A percentile compares a stretch with the other conserved stretches of the same genome.
Conservation (phyloP, 177 flowering plant genomes). For the Tripterygium wilfordii region DNA sequence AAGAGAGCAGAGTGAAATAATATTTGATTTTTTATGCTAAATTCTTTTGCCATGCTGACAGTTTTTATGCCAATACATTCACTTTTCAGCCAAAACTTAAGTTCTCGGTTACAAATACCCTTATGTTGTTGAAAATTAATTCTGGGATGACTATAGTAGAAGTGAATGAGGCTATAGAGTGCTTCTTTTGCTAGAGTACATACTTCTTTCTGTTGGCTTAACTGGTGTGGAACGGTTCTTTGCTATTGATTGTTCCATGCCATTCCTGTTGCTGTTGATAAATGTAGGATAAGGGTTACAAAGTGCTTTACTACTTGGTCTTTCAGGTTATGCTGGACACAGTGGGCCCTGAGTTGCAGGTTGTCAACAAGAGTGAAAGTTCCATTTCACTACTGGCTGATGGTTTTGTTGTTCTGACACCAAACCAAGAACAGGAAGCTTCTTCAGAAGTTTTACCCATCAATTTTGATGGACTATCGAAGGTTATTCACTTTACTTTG, state of each 20-base stretch:
- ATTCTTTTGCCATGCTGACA: too few relatives aligned
- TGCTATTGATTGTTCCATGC: background rate
- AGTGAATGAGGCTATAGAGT: too few relatives aligned
- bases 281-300: background rate
- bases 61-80: too few relatives aligned
- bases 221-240: too few relatives aligned
- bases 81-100: too few relatives aligned
- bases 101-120: too few relatives aligned
- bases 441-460: conserved; percentile 74
- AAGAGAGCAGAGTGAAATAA: background rate
- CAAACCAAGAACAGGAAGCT: conserved; percentile 70
- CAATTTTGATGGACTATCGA: conserved; percentile 67
- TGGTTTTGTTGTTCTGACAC: conserved; percentile 62
- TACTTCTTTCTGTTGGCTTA: too few relatives aligned
- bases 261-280: background rate
- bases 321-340: conserved; percentile 93
- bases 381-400: conserved; percentile 66
- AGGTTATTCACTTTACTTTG: conserved; percentile 30
- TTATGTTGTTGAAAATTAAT: too few relatives aligned
- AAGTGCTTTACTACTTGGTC: background rate
- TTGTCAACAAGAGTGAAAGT: conserved; percentile 58
- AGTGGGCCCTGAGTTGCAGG: conserved; percentile 87
- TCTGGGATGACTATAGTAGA: too few relatives aligned
- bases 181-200: too few relatives aligned
- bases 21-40: background rate